Evolutionary conservation across 306 rosid genomes (phyloP).

Genomic region (Rosa lucieae): DNA sequence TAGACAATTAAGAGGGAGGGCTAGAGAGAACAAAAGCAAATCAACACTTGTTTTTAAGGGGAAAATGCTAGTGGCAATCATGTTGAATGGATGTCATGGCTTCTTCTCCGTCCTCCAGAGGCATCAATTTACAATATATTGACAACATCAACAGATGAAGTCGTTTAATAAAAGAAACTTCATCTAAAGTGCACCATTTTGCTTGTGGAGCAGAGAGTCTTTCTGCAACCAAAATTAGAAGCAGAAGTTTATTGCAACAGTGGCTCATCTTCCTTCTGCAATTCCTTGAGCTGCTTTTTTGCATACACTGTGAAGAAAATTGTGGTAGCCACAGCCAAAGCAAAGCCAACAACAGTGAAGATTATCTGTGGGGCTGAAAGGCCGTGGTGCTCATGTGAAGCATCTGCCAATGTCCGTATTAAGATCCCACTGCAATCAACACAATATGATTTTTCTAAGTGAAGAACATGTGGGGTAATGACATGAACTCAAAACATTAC

Average conservation of each 20-base stretch:
- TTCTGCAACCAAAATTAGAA: conserved; percentile 16
- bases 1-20: conserved; percentile 7
- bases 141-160: conserved; percentile 39
- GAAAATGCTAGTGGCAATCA: conserved; percentile 23
- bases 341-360: conserved; percentile 57
- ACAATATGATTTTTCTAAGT: neutral
- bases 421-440: conserved; percentile 67
- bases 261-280: conserved; percentile 50
- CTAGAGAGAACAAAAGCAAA: neutral
- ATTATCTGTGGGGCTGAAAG: conserved; percentile 60
- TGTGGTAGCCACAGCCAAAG: conserved; percentile 53
- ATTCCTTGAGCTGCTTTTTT: conserved; percentile 51
- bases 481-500: neutral
- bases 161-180: conserved; percentile 34
- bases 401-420: conserved; percentile 69
- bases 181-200: conserved; percentile 31
- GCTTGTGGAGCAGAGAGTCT: conserved; percentile 7
- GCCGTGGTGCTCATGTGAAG: conserved; percentile 46
- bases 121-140: conserved; percentile 30
- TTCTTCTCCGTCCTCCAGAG: conserved; percentile 18
- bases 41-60: conserved; percentile 7
- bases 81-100: conserved; percentile 30
- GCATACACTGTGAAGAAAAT: conserved; percentile 66
- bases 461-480: neutral
- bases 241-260: conserved; percentile 44